Evolutionary conservation across 495 filamentous ascomycete species (phyloP), one percentile per base, ranked within the genome.

Genomic region (Parathielavia hyrcaniae): DNA sequence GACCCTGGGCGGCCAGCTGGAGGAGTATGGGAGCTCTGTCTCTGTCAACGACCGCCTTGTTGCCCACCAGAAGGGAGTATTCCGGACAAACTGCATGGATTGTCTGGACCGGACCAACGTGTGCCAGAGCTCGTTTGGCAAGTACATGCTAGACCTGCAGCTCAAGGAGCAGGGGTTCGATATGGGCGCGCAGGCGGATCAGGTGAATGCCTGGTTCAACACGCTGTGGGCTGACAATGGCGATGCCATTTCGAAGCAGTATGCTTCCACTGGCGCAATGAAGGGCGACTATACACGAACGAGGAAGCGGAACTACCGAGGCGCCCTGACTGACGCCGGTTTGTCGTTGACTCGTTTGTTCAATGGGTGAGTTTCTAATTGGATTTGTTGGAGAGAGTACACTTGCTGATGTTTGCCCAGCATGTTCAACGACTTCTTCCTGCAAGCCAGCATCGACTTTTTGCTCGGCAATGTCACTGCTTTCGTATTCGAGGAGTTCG

Each of bases 21-120:
- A 83, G 53, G 70, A 77, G 6, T 81, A 84, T 55, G 84, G 87
- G 11, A 87, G 83, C 61, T 84, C 83, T 0, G 79, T 86, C 1
- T 71, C 83, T 38, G 72, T 76, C 16, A 71, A 78, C 26, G 79
- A 77, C 14, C 68, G 68, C 10, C 59, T 83, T 8, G 61, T 76
- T 20, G 59, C 66, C 9, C 77, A 67, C 43, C 92, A 97, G 65
- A 77, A 70, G 19, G 92, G 91, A 3, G 81, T 95, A 13, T 65
- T 97, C 14, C 76, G 92, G 53, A 96, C 89, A 4, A 97, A 97
- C 67, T 97, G 92, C 70, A 97, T 97, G 92, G 92, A 97, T 65
- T 97, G 92, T 63, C 80, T 97, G 14, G 91, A 97, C 64, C 83
- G 91, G 30, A 97, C 92, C 3, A 95, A 95, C 59, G 89, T 97